A percentile compares a stretch with the other conserved stretches of the same genome.
Conservation (phyloP, 352 stramenopile species). For the Phytophthora colocasiae region DNA sequence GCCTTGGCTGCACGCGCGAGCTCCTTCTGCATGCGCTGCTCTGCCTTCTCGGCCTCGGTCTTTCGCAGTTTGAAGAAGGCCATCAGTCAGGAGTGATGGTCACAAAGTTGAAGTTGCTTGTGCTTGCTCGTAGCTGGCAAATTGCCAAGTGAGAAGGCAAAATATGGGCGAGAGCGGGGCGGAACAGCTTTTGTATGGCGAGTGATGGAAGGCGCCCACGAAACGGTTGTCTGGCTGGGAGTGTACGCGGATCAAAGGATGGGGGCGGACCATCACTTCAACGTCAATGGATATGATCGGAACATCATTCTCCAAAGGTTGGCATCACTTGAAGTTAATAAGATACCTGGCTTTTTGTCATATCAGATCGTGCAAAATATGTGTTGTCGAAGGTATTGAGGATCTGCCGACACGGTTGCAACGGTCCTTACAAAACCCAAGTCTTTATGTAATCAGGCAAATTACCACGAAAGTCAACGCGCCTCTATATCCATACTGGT, state of each 20-base stretch:
- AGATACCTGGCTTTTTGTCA: background rate
- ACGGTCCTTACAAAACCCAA: conserved; percentile 1
- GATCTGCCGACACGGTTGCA: background rate
- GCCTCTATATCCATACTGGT: background rate
- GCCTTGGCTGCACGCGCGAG: conserved; percentile 37
- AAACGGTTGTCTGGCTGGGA: conserved; percentile 19
- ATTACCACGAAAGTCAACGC: background rate
- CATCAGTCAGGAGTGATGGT: conserved; percentile 37
- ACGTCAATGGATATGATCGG: conserved; percentile 19
- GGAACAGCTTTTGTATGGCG: conserved; percentile 18
- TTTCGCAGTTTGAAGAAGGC: conserved; percentile 33
- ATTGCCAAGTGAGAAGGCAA: conserved; percentile 35
- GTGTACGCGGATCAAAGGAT: conserved; percentile 29
- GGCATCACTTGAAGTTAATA: background rate
- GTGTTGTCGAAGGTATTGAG: background rate
- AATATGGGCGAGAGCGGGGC: background rate
- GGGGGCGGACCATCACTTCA: conserved; percentile 39
- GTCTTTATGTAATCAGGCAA: conserved; percentile 4
- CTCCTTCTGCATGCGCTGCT: conserved; percentile 30
- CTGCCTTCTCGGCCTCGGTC: conserved; percentile 36
- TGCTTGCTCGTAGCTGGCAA: conserved; percentile 19
- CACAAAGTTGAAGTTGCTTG: background rate
- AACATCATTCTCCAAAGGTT: background rate
- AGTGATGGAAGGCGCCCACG: conserved; percentile 26
- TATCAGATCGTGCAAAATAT: background rate